Conservation (phyloP, 2,329 filamentous ascomycete species). For the Colletotrichum endophyticum region DNA sequence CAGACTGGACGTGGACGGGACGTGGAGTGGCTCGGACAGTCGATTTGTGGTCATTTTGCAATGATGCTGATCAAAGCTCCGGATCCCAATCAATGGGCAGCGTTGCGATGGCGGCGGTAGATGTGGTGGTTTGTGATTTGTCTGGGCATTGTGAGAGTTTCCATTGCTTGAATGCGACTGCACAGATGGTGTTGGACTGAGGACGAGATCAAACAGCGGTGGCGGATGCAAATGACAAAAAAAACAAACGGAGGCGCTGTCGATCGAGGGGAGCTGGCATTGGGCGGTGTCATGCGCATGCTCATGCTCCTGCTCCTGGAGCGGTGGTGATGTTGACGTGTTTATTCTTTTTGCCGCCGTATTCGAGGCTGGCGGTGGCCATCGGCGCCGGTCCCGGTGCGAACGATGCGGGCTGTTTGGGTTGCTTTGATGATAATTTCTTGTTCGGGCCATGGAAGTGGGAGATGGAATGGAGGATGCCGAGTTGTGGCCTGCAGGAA, state of each 20-base stretch:
- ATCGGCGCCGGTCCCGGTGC: neutral
- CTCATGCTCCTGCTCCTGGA: neutral
- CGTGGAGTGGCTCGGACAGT: neutral
- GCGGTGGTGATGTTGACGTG: neutral
- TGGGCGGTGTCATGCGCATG: neutral
- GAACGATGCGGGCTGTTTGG: neutral
- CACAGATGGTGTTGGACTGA: neutral
- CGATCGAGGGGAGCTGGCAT: neutral
- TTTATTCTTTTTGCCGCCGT: neutral
- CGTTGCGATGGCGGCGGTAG: neutral
- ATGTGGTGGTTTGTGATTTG: neutral
- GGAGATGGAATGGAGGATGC: neutral
- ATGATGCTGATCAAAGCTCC: neutral
- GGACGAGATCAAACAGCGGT: neutral
- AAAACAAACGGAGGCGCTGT: neutral
- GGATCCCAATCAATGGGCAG: neutral
- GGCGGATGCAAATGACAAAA: neutral
- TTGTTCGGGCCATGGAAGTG: neutral
- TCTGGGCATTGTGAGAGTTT: neutral
- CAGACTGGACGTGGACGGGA: neutral
- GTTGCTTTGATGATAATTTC: constrained; percentile 10
- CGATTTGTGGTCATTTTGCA: neutral
- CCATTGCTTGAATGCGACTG: neutral
- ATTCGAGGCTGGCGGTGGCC: neutral
- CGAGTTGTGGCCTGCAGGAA: neutral